phyloP scores from a whole-genome alignment of 345 rosid species.

The Citrus reticulata region DNA sequence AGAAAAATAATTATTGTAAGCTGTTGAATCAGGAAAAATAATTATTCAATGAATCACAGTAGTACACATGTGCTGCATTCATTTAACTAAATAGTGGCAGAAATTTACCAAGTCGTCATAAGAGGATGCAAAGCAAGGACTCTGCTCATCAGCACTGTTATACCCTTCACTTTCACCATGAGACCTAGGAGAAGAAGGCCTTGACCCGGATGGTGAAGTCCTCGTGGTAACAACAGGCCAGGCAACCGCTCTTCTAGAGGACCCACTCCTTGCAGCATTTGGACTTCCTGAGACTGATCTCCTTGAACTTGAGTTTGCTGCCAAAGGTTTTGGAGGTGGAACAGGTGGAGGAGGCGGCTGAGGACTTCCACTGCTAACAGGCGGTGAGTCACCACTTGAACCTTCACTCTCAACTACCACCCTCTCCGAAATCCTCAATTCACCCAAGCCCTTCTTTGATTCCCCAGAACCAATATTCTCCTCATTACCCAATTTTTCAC shows the following conservation, averaged over 20 bases:
- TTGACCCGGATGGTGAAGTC: constrained; percentile 78
- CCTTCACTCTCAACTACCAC: constrained; percentile 46
- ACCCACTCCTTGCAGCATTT: constrained; percentile 52
- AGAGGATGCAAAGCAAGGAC: constrained; percentile 61
- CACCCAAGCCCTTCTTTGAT: constrained; percentile 29
- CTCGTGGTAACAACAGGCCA: constrained; percentile 77
- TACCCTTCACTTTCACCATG: constrained; percentile 90
- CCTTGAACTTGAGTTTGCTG: constrained; percentile 44
- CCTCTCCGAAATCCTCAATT: constrained; percentile 40
- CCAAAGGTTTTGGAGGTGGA: constrained; percentile 74
- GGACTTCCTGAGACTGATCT: constrained; percentile 47
- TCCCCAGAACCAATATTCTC: constrained; percentile 36
- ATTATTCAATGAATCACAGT: background rate
- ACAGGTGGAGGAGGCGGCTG: constrained; percentile 83
- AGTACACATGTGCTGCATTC: background rate
- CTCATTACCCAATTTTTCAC: constrained; percentile 30
- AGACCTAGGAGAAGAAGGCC: constrained; percentile 97
- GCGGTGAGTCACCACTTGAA: constrained; percentile 38
- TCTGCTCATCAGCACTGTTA: constrained; percentile 98
- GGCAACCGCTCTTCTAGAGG: constrained; percentile 64
- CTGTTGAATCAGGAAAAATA: background rate
- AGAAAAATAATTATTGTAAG: background rate
- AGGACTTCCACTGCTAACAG: constrained; percentile 33
- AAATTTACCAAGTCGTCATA: constrained; percentile 70
- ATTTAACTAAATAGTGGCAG: background rate